A percentile compares a stretch with the other conserved stretches of the same genome.
phyloP scores from a whole-genome alignment of 1,284 basidiomycete genomes.

The Chiua sp. region DNA sequence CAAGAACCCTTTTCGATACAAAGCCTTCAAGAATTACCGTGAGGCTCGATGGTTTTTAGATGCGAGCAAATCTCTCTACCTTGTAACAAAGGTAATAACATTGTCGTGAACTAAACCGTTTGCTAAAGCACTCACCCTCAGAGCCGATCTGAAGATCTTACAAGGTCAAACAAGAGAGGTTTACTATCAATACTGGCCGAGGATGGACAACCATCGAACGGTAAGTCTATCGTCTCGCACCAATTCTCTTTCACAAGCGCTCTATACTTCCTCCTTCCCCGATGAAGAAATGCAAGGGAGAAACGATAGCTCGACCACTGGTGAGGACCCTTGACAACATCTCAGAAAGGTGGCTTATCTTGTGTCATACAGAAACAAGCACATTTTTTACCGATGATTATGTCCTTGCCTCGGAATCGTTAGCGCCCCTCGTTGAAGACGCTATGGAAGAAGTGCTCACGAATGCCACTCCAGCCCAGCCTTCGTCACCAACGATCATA shows the following conservation, averaged over 20 bases:
- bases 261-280: not conserved
- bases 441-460: not conserved
- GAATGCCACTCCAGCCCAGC: not conserved
- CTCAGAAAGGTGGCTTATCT: not conserved
- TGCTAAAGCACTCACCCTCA: not conserved
- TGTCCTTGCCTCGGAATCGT: constrained; percentile 1
- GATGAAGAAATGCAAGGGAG: not conserved
- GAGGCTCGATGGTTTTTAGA: not conserved
- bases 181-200: constrained; percentile 9
- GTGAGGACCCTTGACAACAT: not conserved
- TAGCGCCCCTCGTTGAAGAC: not conserved
- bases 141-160: constrained; percentile 13
- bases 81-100: constrained; percentile 5
- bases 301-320: not conserved
- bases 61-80: not conserved
- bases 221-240: constrained; percentile 5
- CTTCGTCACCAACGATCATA: not conserved
- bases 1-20: constrained; percentile 3
- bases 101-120: not conserved
- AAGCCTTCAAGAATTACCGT: constrained; percentile 4
- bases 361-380: not conserved
- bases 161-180: constrained; percentile 1
- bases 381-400: not conserved
- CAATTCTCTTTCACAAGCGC: not conserved
- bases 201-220: not conserved